Evolutionary conservation across 1,284 basidiomycete genomes (phyloP).

Genomic region (Moniliophthora roreri): DNA sequence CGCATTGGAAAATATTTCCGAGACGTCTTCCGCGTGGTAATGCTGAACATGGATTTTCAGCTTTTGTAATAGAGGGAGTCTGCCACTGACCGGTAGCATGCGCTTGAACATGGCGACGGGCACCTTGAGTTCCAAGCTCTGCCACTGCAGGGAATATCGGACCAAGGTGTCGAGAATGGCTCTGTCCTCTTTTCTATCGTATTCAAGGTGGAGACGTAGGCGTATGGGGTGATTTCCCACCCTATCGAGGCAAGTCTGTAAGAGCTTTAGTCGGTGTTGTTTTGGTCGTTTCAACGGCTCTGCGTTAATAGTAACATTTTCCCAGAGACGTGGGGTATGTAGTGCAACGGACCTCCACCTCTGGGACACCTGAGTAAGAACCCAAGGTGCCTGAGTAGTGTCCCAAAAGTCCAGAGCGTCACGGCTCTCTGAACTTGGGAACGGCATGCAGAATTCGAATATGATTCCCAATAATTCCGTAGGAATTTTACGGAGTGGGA

Average conservation of each 20-base stretch:
- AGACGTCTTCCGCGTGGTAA: not conserved
- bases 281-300: not conserved
- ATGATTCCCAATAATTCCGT: not conserved
- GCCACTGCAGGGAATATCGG: not conserved
- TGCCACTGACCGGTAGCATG: not conserved
- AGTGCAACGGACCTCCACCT: not conserved
- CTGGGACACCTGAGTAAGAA: constrained; percentile 1
- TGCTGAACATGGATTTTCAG: not conserved
- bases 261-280: not conserved
- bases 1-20: not conserved
- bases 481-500: not conserved
- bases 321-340: not conserved
- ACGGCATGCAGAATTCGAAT: not conserved
- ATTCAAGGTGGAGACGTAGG: not conserved
- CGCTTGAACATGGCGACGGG: not conserved
- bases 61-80: not conserved
- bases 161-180: not conserved
- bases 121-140: constrained; percentile 1
- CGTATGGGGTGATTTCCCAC: not conserved
- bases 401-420: constrained; percentile 3
- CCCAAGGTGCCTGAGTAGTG: constrained; percentile 2
- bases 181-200: constrained; percentile 2
- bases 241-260: not conserved
- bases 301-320: not conserved
- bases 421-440: not conserved